A percentile compares a stretch with the other conserved stretches of the same genome.
Conservation (phyloP, 1,139 yeast species). For the Casaregolazyma lundiana region DNA sequence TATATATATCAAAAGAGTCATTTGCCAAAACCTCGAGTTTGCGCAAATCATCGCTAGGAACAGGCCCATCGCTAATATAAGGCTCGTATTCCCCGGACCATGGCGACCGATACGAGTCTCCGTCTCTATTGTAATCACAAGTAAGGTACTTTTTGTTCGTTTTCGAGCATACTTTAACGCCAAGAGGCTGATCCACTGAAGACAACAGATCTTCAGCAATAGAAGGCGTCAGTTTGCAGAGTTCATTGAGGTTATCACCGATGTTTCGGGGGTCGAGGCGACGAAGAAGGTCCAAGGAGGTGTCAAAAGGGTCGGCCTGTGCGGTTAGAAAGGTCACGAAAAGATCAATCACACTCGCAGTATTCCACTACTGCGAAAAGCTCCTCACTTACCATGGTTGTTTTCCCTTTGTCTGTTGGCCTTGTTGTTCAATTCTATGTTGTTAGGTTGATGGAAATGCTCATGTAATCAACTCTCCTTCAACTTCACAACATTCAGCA, state of each 20-base stretch:
- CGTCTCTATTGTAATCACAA: conserved; percentile 94
- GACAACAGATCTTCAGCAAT: conserved; percentile 84
- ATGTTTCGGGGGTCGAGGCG: conserved; percentile 78
- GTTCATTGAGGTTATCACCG: conserved; percentile 53
- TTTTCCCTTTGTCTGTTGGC: not conserved
- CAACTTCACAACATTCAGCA: too few species aligned
- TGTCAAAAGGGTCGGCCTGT: conserved; percentile 65
- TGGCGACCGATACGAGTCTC: conserved; percentile 89
- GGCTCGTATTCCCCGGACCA: conserved; percentile 85
- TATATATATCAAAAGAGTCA: conserved; percentile 86
- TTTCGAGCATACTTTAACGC: conserved; percentile 50
- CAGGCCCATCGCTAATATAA: conserved; percentile 57
- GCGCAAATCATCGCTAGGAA: conserved; percentile 64
- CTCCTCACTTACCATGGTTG: too few species aligned
- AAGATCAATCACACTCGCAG: too few species aligned
- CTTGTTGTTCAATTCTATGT: not conserved
- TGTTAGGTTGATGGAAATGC: too few species aligned
- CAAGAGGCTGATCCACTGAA: conserved; percentile 82
- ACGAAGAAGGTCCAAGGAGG: conserved; percentile 81
- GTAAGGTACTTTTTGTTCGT: conserved; percentile 68
- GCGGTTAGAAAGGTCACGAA: too few species aligned
- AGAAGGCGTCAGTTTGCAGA: conserved; percentile 76
- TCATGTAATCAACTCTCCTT: not conserved
- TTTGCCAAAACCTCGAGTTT: conserved; percentile 77
- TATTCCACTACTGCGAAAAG: too few species aligned